Conservation (phyloP, 257 asterid species). For the Solanum sitiens region DNA sequence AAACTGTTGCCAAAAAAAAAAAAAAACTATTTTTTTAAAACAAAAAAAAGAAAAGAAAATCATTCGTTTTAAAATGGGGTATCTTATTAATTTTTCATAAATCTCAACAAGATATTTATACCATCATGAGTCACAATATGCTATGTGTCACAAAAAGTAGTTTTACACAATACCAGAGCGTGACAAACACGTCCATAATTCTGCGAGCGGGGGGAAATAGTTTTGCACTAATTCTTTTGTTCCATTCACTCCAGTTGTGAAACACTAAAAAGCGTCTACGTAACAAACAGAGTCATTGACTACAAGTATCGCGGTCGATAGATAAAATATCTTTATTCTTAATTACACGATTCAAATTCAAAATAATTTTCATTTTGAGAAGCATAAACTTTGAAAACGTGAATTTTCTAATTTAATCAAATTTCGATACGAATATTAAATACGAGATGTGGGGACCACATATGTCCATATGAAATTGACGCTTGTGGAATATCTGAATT, state of each 20-base stretch:
- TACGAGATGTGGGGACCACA: background rate
- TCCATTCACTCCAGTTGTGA: background rate
- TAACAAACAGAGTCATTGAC: conserved; percentile 3
- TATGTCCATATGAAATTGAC: conserved; percentile 31
- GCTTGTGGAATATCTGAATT: conserved; percentile 34
- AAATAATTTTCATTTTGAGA: no score
- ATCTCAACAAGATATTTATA: background rate
- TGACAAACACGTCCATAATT: background rate
- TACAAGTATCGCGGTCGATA: accelerated
- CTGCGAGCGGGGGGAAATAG: background rate
- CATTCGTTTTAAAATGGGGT: no score
- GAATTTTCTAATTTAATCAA: background rate
- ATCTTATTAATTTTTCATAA: background rate
- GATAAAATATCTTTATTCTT: background rate
- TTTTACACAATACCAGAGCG: background rate
- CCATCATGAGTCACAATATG: background rate
- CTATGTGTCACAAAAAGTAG: background rate
- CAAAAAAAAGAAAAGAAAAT: no score
- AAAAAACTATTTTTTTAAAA: no score
- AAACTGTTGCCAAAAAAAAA: no score
- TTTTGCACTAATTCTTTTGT: background rate
- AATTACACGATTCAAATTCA: accelerated
- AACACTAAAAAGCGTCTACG: conserved; percentile 17
- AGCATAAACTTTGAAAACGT: no score
- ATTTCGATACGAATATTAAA: background rate